Conservation (phyloP, 768 basidiomycete genomes). For the Lactarius hatsudake region DNA sequence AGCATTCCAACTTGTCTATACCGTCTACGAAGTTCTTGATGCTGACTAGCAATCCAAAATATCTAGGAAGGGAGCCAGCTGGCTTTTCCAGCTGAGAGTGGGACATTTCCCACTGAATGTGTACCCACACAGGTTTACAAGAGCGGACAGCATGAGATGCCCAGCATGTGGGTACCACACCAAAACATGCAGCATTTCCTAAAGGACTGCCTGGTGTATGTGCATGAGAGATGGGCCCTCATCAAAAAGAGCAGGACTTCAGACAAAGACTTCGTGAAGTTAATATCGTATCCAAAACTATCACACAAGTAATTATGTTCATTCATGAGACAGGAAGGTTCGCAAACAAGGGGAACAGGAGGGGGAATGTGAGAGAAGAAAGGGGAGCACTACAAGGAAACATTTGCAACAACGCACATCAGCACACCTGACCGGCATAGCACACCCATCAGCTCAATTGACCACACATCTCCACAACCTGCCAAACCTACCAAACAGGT, state of each 20-base stretch:
- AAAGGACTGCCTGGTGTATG: background rate
- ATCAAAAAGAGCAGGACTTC: background rate
- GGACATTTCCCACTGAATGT: background rate
- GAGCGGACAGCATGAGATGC: background rate
- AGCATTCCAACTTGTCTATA: background rate
- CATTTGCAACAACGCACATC: no score
- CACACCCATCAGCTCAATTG: no score
- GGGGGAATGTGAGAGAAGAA: no score
- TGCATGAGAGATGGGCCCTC: background rate
- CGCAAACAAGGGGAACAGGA: no score
- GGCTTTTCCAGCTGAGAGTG: background rate
- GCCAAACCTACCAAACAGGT: no score
- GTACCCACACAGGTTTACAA: background rate
- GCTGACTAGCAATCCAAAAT: background rate
- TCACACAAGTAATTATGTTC: rapidly evolving
- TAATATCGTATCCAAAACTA: no score
- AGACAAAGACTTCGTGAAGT: background rate
- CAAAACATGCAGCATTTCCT: background rate
- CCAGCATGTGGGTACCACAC: background rate
- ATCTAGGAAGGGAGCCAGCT: background rate
- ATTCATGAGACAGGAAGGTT: no score
- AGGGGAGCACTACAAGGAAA: no score
- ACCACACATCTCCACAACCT: no score
- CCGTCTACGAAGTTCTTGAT: background rate
- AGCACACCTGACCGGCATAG: no score